Conservation (phyloP, 495 filamentous ascomycete species). For the Baudoinia panamericana region DNA sequence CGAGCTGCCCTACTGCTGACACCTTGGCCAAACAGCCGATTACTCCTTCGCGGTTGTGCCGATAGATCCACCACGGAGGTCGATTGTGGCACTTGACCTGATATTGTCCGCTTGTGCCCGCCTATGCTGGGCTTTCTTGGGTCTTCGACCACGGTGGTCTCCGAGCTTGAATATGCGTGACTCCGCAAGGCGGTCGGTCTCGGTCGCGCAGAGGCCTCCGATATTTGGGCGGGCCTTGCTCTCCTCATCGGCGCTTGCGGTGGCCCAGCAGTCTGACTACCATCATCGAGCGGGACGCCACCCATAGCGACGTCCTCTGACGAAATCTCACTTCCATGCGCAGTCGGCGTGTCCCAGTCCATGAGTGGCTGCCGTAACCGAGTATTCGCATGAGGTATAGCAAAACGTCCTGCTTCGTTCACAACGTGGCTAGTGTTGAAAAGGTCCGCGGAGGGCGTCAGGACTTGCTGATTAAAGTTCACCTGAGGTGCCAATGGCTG, state of each 20-base stretch:
- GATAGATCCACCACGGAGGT: slow-evolving; percentile 43
- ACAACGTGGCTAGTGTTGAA: slow-evolving; percentile 21
- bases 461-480: slow-evolving; percentile 21
- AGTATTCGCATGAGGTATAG: slow-evolving; percentile 12
- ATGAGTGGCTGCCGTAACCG: slow-evolving; percentile 10
- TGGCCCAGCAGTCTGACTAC: slow-evolving; percentile 31
- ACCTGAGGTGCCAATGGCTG: slow-evolving; percentile 8
- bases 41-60: slow-evolving; percentile 57
- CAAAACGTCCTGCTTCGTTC: slow-evolving; percentile 2
- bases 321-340: slow-evolving; percentile 15
- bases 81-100: slow-evolving; percentile 60
- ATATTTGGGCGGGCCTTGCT: slow-evolving; percentile 22
- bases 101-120: slow-evolving; percentile 73
- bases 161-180: slow-evolving; percentile 8
- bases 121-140: slow-evolving; percentile 22
- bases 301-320: slow-evolving; percentile 32
- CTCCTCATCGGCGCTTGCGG: slow-evolving; percentile 56
- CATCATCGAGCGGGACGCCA: slow-evolving; percentile 23
- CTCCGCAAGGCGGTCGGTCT: slow-evolving; percentile 22
- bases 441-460: slow-evolving; percentile 29
- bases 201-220: slow-evolving; percentile 31
- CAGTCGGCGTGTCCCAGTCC: slow-evolving; percentile 28
- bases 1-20: slow-evolving; percentile 3
- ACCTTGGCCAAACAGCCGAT: slow-evolving; percentile 55
- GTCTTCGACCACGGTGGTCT: slow-evolving; percentile 1